Conservation (phyloP, 2,329 filamentous ascomycete genomes). For the Monosporascus sp. region DNA sequence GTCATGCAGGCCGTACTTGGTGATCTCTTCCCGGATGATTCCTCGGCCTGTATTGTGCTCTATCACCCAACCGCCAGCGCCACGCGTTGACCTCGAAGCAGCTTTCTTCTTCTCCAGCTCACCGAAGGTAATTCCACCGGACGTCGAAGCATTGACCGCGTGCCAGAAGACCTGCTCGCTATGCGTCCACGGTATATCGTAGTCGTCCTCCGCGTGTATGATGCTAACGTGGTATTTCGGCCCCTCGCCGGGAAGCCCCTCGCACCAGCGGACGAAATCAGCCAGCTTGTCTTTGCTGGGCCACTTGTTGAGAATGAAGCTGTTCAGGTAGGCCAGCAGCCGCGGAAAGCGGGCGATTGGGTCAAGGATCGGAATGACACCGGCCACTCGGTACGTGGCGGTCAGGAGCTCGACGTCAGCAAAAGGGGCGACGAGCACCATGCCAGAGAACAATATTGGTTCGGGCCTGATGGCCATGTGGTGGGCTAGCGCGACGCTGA, state of each 20-base stretch:
- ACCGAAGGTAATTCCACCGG: slow-evolving; percentile 32
- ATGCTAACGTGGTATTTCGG: slow-evolving; percentile 39
- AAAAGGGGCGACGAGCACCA: slow-evolving; percentile 52
- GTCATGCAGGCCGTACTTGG: slow-evolving; percentile 53
- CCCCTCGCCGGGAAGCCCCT: slow-evolving; percentile 18
- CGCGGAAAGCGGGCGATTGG: slow-evolving; percentile 43
- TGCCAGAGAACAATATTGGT: slow-evolving; percentile 46
- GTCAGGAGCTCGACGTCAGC: slow-evolving; percentile 47
- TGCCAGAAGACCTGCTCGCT: slow-evolving; percentile 48
- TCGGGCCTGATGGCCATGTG: slow-evolving; percentile 22
- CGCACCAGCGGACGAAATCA: slow-evolving; percentile 33
- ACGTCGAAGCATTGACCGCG: slow-evolving; percentile 43
- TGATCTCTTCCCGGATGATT: slow-evolving; percentile 46
- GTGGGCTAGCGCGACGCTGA: slow-evolving; percentile 24
- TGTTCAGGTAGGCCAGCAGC: slow-evolving; percentile 39
- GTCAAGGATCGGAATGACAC: slow-evolving; percentile 47
- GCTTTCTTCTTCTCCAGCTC: slow-evolving; percentile 40
- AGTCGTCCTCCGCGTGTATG: slow-evolving; percentile 47
- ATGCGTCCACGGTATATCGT: slow-evolving; percentile 45
- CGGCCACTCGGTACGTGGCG: slow-evolving; percentile 51
- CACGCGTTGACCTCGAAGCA: slow-evolving; percentile 32
- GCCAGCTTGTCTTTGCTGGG: slow-evolving; percentile 43
- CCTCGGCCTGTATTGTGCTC: slow-evolving; percentile 42
- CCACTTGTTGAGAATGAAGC: slow-evolving; percentile 46
- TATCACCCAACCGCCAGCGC: slow-evolving; percentile 43